Evolutionary conservation across 306 rosid species (phyloP), one percentile per base, ranked within the genome.

Genomic region (Lotus japonicus): DNA sequence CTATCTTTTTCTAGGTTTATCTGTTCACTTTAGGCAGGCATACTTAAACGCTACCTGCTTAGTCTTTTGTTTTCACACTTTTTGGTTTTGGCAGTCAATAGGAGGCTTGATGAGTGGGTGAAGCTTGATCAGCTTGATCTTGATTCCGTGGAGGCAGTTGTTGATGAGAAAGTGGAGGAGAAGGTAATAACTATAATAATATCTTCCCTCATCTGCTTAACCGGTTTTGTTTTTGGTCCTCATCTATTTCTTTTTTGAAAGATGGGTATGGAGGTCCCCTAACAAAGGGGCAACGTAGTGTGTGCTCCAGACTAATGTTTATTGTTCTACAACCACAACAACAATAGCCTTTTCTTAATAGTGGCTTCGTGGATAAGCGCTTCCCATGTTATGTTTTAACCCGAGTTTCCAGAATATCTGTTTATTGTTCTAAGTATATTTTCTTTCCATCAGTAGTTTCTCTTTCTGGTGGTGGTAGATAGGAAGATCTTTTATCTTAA

Each of bases 91-190:
- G 61, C 84, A 90, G 99, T 90, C 64, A 95, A 95, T 84, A 87
- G 99, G 82, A 90, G 99, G 86, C 99, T 95, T 78, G 97, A 95
- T 77, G 99, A 90, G 77, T 95, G 99, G 99, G 99, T 90, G 82
- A 90, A 95, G 85, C 95, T 90, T 76, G 97, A 95, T 9, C 99
- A 88, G 62, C 96, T 95, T 63, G 97, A 95, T 80, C 99, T 95
- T 73, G 87, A 87, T 57, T 95, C 97, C 26, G 99, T 90, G 59
- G 96, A 90, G 84, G 83, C 95, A 28, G 95, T 87, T 77, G 95
- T 95, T 72, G 99, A 95, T 88, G 99, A 95, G 85, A 95, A 95
- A 87, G 99, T 95, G 68, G 99, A 95, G 82, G 99, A 90, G 81
- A 88, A 95, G 97, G 99, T 88, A 78, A 67, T 69, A 12, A 13